A percentile compares a stretch with the other conserved stretches of the same genome.
phyloP scores from a whole-genome alignment of 129 eudicot species.

The Helianthus tuberosus region DNA sequence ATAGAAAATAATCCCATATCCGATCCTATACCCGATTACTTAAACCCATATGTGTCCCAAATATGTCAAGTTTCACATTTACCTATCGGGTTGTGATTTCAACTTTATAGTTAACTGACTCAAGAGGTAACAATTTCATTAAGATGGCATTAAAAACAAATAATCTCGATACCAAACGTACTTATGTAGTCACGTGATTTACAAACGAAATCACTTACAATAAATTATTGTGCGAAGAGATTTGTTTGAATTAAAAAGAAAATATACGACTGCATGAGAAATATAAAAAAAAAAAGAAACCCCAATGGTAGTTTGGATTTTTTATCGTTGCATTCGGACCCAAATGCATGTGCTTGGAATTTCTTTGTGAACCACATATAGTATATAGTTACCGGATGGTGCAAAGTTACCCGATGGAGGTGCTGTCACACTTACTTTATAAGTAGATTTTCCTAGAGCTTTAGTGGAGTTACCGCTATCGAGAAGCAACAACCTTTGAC shows the following conservation, averaged over 20 bases:
- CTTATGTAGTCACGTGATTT: neutral
- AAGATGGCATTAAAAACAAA: neutral
- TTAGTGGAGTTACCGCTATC: no score
- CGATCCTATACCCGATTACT: no score
- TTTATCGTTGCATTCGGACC: slow-evolving; percentile 39
- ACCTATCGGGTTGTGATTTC: neutral
- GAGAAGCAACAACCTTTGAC: no score
- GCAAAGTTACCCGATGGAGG: no score
- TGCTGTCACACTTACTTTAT: no score
- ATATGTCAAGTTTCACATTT: no score
- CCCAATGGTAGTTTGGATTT: neutral
- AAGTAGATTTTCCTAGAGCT: no score
- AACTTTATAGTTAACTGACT: neutral
- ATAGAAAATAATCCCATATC: no score
- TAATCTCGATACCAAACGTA: neutral
- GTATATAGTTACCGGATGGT: no score
- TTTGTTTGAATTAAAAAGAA: neutral
- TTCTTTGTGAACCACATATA: no score
- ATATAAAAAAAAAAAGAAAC: no score
- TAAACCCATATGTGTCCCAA: no score
- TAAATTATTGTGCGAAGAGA: neutral
- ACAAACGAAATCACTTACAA: neutral
- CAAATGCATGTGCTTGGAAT: slow-evolving; percentile 24
- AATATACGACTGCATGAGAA: neutral
- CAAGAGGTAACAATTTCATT: neutral